Evolutionary conservation across 2,329 filamentous ascomycete species (phyloP), one percentile per base, ranked within the genome.

Genomic region (Dothistroma pini): DNA sequence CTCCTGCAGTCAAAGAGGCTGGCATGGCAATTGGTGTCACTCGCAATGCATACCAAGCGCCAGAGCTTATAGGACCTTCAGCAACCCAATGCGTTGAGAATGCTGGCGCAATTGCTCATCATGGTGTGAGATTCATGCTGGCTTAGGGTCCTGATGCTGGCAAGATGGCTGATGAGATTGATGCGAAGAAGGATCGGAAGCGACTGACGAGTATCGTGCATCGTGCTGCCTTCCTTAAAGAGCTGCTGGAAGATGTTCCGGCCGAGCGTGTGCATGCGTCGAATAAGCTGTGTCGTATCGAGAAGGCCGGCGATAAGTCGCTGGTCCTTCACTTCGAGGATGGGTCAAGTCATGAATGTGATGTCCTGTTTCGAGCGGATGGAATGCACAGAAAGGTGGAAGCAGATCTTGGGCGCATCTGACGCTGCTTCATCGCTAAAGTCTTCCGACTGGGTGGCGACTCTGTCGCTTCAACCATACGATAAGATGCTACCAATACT

Each of bases 1-100:
- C 63, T 10, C 5, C 57, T 14, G 50, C 48, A 51, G 62, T 62
- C 19, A 57, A 57, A 21, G 62, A 64, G 53, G 62, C 62, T 14
- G 62, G 62, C 41, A 57, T 62, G 47, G 62, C 59, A 32, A 50
- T 64, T 12, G 62, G 62, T 21, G 56, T 65, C 21, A 59, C 63
- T n/a, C 54, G 60, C n/a, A 60, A 65, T 52, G 60, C 63, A 29
- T 58, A 41, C 19, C 48, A 58, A 35, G 54, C 63, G 19, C 54
- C 62, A 9, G 41, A 56, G 34, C 55, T 64, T 8, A 62, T 64
- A 8, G 62, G 57, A 29, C 25, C 25, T 6, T 29, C 25, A 3
- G 59, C 59, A 35, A 41, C n/a, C 38, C 49, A 56, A 56, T 51
- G 56, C n/a, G 54, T 65, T 2, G 57, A 62, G 38, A 44, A 56